phyloP scores from a whole-genome alignment of 1,284 basidiomycete species.

The Exsudoporus floridanus region DNA sequence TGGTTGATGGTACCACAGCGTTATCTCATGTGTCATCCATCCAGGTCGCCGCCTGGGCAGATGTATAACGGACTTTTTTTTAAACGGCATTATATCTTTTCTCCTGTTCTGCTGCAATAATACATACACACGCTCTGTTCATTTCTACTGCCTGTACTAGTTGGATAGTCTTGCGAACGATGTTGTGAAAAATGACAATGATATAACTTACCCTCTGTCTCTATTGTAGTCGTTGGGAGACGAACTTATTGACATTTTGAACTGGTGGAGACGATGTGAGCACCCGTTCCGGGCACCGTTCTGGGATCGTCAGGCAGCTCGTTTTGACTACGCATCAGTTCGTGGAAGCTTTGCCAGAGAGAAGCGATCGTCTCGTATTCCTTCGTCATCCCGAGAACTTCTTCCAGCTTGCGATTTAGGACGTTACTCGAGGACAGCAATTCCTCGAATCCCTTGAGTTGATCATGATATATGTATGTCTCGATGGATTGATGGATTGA shows the following conservation, averaged over 20 bases:
- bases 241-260: constrained; percentile 20
- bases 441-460: constrained; percentile 81
- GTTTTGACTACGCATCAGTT: constrained; percentile 65
- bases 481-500: neutral
- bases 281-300: constrained; percentile 61
- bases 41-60: constrained; percentile 73
- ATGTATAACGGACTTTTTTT: constrained; percentile 46
- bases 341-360: constrained; percentile 83
- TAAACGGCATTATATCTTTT: constrained; percentile 35
- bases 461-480: neutral
- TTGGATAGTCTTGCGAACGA: constrained; percentile 48
- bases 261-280: constrained; percentile 52
- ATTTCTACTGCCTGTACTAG: constrained; percentile 43
- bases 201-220: constrained; percentile 25
- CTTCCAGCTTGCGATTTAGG: constrained; percentile 91
- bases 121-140: constrained; percentile 35
- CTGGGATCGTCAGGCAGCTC: constrained; percentile 37
- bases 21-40: neutral
- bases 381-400: constrained; percentile 86
- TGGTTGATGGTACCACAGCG: neutral
- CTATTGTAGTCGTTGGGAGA: constrained; percentile 15
- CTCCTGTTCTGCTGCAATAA: constrained; percentile 38
- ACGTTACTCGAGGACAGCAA: constrained; percentile 83
- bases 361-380: constrained; percentile 90
- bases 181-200: constrained; percentile 30